Base-by-base conservation (phyloP, 2,329 filamentous ascomycete genomes). In the Colletotrichum horii region DNA sequence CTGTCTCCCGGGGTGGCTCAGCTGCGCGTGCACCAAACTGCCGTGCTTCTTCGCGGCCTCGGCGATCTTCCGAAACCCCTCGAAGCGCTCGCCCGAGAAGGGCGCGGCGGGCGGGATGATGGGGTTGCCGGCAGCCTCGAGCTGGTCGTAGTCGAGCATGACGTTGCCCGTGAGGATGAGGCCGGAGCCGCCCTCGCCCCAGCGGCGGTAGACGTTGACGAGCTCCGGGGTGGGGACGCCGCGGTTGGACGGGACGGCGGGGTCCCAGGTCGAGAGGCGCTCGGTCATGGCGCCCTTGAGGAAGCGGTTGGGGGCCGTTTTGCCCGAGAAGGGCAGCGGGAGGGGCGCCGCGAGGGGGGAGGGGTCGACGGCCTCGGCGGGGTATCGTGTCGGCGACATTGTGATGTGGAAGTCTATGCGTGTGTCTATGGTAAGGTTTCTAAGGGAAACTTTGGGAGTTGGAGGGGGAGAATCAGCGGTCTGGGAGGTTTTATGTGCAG, bases 261-360 rank as follows among this genome's bases (percentile, higher is more conserved):
- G 85, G 73, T 90, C 87, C 91, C 91, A 94, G 3, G 89, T 91
- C 1, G 91, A 90, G 19, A 94, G 84, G 15, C 89, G 86, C 81
- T 94, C 93, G 3, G 90, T 90, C 92, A 94, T 94, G 56, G 93
- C 90, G 6, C 86, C 91, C 82, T 94, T 94, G 77, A 94, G 81
- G 80, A 94, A 92, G 19, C 92, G 87, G 81, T 94, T 94, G 60
- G 88, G 88, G 3, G 92, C 92, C 3, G 87, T 89, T 72, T 85
- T 87, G 67, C 88, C 87, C 56, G 88, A 89, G 81, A 90, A 90
- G 30, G 83, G 82, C 76, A 89, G 90, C 22, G 83, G 81, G 62
- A 91, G 83, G 12, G 89, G 88, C 78, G 85, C 78, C 15, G 82
- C 87, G 22, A 91, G 81, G 74, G 76, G 76, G 34, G 16, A 9